Percentiles rank a stretch among this genome's conserved stretches.
phyloP scores from a whole-genome alignment of 345 rosid species.

The Aethionema arabicum region DNA sequence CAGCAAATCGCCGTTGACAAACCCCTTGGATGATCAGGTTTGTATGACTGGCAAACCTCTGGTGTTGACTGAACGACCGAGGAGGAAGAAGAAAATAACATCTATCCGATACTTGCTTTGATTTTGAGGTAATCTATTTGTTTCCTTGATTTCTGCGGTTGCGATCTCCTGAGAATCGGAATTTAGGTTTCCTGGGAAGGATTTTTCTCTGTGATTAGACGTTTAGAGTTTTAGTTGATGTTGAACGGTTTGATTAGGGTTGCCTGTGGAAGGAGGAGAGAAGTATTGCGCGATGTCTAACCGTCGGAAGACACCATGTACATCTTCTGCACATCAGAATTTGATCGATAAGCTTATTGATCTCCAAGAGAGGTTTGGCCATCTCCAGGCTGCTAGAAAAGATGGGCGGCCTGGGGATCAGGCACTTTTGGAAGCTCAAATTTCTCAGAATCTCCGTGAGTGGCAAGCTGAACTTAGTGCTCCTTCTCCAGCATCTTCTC shows the following conservation, averaged over 20 bases:
- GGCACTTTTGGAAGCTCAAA: constrained; percentile 63
- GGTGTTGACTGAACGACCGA: too few species aligned
- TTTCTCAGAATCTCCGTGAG: constrained; percentile 59
- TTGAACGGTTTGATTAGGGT: neutral
- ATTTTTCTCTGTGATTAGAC: neutral
- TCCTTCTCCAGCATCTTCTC: constrained; percentile 65
- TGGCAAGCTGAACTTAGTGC: constrained; percentile 71
- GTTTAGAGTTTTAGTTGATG: neutral
- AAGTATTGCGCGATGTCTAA: constrained; percentile 39
- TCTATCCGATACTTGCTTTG: neutral
- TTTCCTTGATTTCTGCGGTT: neutral
- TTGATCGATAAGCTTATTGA: constrained; percentile 58
- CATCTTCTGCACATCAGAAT: constrained; percentile 48
- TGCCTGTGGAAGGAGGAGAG: neutral
- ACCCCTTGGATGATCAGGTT: too few species aligned
- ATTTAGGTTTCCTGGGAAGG: constrained; percentile 1
- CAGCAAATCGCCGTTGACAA: too few species aligned
- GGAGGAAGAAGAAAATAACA: too few species aligned
- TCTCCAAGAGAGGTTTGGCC: constrained; percentile 55
- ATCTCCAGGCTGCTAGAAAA: constrained; percentile 64
- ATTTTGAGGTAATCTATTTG: constrained; percentile 8
- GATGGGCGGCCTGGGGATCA: constrained; percentile 55
- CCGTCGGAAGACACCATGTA: constrained; percentile 48
- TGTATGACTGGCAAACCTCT: too few species aligned
- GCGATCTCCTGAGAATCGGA: neutral